phyloP scores from a whole-genome alignment of 2,329 filamentous ascomycete genomes.

The Plectosphaerella sp. region DNA sequence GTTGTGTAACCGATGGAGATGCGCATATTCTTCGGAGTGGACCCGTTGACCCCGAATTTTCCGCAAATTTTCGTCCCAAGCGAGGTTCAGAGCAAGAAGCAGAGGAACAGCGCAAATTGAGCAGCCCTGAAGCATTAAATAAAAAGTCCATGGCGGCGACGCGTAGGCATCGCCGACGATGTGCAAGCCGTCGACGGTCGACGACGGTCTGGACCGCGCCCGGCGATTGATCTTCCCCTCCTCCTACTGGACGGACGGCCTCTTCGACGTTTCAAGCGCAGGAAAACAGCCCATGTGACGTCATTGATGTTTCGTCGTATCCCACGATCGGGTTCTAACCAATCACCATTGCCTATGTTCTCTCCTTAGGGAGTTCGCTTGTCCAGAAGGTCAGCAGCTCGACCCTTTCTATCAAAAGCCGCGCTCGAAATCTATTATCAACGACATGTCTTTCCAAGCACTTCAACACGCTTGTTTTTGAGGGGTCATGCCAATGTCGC shows the following conservation, averaged over 20 bases:
- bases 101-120: neutral
- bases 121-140: neutral
- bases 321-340: constrained; percentile 2
- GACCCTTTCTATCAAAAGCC: neutral
- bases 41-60: neutral
- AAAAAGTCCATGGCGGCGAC: neutral
- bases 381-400: neutral
- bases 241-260: neutral
- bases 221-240: neutral
- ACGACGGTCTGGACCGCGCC: neutral
- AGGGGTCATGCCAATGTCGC: too few species aligned
- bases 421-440: neutral
- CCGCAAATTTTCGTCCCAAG: neutral
- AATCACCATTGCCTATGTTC: neutral
- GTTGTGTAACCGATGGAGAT: neutral
- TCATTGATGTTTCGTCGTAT: constrained; percentile 4
- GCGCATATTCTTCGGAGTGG: neutral
- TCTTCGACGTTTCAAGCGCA: neutral
- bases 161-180: neutral
- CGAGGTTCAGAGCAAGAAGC: neutral
- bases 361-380: neutral
- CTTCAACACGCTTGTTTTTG: neutral
- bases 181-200: neutral
- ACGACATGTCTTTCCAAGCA: neutral
- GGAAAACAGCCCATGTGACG: constrained; percentile 2